A percentile compares a stretch with the other conserved stretches of the same genome.
Evolutionary conservation across 768 basidiomycete genomes (phyloP).

Genomic region (Kwoniella newhampshirensis): DNA sequence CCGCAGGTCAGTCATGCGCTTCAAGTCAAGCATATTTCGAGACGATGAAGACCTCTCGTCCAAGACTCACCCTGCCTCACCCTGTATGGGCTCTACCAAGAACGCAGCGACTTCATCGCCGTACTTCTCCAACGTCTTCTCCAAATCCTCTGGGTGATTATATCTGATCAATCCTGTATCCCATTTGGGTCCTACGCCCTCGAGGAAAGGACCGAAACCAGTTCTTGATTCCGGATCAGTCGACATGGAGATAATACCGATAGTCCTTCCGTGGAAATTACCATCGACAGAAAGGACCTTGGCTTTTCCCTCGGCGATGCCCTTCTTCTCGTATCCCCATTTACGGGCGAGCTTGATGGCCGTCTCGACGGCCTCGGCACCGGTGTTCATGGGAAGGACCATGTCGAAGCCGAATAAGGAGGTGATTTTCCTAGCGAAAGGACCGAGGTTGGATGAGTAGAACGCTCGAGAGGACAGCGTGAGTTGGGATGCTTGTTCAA

Average conservation of each 20-base stretch:
- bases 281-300: slow-evolving; percentile 80
- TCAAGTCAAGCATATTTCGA: no score
- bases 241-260: slow-evolving; percentile 82
- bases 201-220: slow-evolving; percentile 89
- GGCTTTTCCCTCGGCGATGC: slow-evolving; percentile 75
- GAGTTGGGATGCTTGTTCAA: slow-evolving; percentile 80
- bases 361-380: slow-evolving; percentile 97
- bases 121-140: slow-evolving; percentile 72
- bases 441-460: slow-evolving; percentile 86
- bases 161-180: slow-evolving; percentile 69
- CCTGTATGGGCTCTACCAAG: slow-evolving; percentile 96
- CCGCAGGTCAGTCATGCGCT: slow-evolving; percentile 1
- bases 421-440: slow-evolving; percentile 82
- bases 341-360: slow-evolving; percentile 93
- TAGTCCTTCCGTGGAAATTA: slow-evolving; percentile 94
- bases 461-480: slow-evolving; percentile 95
- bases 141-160: slow-evolving; percentile 78
- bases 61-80: slow-evolving; percentile 92
- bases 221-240: slow-evolving; percentile 85
- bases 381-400: slow-evolving; percentile 98
- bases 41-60: no score
- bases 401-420: slow-evolving; percentile 87
- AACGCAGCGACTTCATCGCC: slow-evolving; percentile 86
- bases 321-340: slow-evolving; percentile 92
- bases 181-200: slow-evolving; percentile 76